Base-by-base conservation (phyloP, 352 stramenopile genomes). In the Phytophthora fragariae region DNA sequence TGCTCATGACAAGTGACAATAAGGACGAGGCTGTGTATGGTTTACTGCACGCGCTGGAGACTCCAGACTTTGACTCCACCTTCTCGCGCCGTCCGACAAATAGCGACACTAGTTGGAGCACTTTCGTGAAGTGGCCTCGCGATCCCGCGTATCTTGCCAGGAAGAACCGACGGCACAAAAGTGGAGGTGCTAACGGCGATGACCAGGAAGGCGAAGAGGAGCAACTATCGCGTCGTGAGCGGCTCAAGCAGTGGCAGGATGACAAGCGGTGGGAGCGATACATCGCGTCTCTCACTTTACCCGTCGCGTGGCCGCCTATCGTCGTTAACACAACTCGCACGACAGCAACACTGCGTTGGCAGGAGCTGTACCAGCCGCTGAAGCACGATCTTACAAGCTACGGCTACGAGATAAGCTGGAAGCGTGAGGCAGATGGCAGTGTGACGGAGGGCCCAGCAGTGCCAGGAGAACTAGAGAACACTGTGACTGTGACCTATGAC, bases 231-330 rank as follows among this genome's bases (percentile, higher is more conserved):
- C 82, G 89, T 21, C 87, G 87, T 50, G 84, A 96, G 53, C 80
- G 89, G 1, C 84, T 94, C 47, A 93, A 94, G 68, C 74, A 89
- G 31, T 94, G 89, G 87, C 89, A 96, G 27, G 84, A 94, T 37
- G 88, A 93, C 66, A 86, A 84, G 41, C 79, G 88, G 0, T 94
- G 87, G 86, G 86, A 91, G 60, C 67, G 83, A 2, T 76, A 82
- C 61, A 82, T 96, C 54, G 74, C 84, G 49, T 83, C 84, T 33
- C 76, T 92, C 29, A 94, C 89, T 19, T 80, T 96, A 1, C 89
- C 89, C 0, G 83, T 94, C 8, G 73, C 89, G 17, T 77, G 83
- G 50, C 80, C 89, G 3, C 85, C 85, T 2, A 65, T 92, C 2
- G 73, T 94, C 2, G 56, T 92, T n/a, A 87, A 92, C 52, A 76